These are phyloP conservation scores for Solanum boliviense DNA, from an alignment of 257 asterid genomes.

Conservation along the genomic window DNA sequence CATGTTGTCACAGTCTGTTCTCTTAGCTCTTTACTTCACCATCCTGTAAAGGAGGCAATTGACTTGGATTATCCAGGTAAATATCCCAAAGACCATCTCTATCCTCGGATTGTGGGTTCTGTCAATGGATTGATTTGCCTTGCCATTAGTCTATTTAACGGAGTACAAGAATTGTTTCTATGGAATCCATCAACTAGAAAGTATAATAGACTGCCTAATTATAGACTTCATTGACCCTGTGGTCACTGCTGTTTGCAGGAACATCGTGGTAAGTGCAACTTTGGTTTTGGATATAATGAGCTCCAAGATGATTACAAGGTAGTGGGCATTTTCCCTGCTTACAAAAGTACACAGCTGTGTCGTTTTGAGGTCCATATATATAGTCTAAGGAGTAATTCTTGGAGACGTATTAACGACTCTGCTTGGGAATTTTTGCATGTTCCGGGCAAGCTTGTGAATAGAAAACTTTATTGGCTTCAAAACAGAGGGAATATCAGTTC, in stretches of 20 bases:
- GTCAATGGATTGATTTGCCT: neutral
- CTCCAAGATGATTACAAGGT: slow-evolving; percentile 29
- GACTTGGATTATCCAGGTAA: neutral
- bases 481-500: neutral
- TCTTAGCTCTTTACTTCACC: neutral
- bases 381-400: neutral
- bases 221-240: neutral
- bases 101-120: neutral
- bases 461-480: neutral
- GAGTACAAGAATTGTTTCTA: slow-evolving; percentile 21
- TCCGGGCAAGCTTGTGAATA: neutral
- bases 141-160: slow-evolving; percentile 10
- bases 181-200: slow-evolving; percentile 40
- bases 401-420: neutral
- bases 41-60: neutral
- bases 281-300: slow-evolving; percentile 42
- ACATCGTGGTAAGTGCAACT: neutral
- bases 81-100: neutral
- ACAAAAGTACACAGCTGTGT: neutral
- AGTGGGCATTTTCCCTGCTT: neutral
- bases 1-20: neutral
- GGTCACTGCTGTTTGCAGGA: neutral
- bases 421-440: neutral
- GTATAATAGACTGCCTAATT: slow-evolving; percentile 26
- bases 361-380: neutral